Percentiles rank a stretch among this genome's conserved stretches.
phyloP scores from a whole-genome alignment of 108 stramenopile genomes.

The Skeletonema marinoi region DNA sequence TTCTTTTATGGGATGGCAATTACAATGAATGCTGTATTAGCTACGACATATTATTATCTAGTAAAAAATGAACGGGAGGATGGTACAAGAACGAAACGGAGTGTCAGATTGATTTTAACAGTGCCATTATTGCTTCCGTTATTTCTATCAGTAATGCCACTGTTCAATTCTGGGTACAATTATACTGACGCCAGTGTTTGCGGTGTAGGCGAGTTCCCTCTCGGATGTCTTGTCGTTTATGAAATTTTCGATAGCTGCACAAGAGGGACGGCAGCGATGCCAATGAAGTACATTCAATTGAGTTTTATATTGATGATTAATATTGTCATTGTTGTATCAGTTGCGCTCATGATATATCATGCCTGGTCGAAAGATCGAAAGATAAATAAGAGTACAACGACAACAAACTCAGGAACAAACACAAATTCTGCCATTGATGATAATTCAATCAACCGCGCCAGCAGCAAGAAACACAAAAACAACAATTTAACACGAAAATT shows the following conservation, averaged over 20 bases:
- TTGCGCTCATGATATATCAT: constrained; percentile 13
- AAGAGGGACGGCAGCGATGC: constrained; percentile 16
- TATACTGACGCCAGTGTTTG: constrained; percentile 21
- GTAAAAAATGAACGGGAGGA: constrained; percentile 28
- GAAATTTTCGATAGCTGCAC: neutral
- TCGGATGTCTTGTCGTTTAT: constrained; percentile 14
- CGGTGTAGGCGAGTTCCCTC: constrained; percentile 26
- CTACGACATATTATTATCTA: constrained; percentile 17
- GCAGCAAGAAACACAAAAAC: neutral
- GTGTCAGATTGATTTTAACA: neutral
- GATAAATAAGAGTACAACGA: constrained; percentile 10
- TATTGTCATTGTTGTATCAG: constrained; percentile 20
- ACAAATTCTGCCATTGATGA: neutral
- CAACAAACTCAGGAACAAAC: neutral
- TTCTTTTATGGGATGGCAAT: constrained; percentile 29
- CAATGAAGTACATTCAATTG: constrained; percentile 20
- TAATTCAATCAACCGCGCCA: neutral
- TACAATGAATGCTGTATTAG: constrained; percentile 20
- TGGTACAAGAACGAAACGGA: constrained; percentile 8
- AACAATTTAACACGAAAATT: neutral
- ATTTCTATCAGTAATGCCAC: constrained; percentile 1
- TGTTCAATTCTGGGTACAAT: constrained; percentile 27
- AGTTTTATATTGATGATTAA: constrained; percentile 16
- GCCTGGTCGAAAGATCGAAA: constrained; percentile 14
- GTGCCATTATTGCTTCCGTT: constrained; percentile 13